Evolutionary conservation across 345 rosid genomes (phyloP), one percentile per base, ranked within the genome.

Genomic region (Moricandia moricandioides): DNA sequence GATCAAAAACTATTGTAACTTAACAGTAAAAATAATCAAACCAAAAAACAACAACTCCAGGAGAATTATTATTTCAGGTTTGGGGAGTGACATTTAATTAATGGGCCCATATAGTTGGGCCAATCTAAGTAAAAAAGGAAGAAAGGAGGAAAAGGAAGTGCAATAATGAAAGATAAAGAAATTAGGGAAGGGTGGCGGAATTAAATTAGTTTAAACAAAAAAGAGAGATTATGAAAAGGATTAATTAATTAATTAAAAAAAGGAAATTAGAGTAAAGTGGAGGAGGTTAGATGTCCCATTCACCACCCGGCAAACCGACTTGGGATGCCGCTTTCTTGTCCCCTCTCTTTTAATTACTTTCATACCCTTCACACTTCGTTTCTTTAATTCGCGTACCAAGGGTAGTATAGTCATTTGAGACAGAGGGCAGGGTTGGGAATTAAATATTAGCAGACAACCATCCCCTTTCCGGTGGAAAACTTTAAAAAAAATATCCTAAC

Each of bases 241-340:
- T 76, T 76, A 69, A 67, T 7, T 62, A 52, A 12, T 70, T 70
- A 29, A 57, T 16, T 30, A 35, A 43, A 3, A 31, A 30, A 16
- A 65, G 8, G 39, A 78, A 55, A 66, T 66, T 61, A 14, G 71
- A 70, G 75, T 43, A 68, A n/a, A 69, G 70, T 62, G 80, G 78
- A 75, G 77, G 83, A 72, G 45, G 83, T 81, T 81, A 72, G 75
- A 77, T 76, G 83, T 81, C 81, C 52, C 78, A 72, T 70, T 81
- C 83, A 77, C 51, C 78, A 72, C 78, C 81, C 83, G 83, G 78
- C 83, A 81, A 81, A 71, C 71, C 67, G 81, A 71, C 66, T 81
- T 72, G 81, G 74, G 39, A 55, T 81, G 83, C 83, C 81, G 83
- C 80, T 76, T 81, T 81, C 80, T 33, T 77, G 83, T 77, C 78